A percentile compares a stretch with the other conserved stretches of the same genome.
phyloP scores from a whole-genome alignment of 2,329 filamentous ascomycete species.

The Lachnellula cervina region DNA sequence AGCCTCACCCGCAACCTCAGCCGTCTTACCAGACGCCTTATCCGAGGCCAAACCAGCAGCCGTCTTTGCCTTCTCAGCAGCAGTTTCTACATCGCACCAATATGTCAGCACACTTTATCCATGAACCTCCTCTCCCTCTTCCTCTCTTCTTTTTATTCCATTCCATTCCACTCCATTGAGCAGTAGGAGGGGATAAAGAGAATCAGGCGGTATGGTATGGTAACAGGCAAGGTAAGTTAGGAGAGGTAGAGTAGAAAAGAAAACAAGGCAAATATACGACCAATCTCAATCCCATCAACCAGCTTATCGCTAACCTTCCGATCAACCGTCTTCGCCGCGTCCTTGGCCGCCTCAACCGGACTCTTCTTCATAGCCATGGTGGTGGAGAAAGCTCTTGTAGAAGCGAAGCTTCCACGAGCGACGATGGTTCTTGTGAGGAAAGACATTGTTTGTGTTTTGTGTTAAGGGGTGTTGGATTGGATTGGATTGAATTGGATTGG shows the following conservation, averaged over 20 bases:
- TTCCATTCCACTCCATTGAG: background rate
- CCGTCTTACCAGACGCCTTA: constrained; percentile 33
- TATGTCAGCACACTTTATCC: background rate
- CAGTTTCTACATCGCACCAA: constrained; percentile 29
- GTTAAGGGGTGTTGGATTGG: background rate
- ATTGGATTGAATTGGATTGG: too few species aligned
- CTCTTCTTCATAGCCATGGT: constrained; percentile 43
- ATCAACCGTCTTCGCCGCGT: constrained; percentile 55
- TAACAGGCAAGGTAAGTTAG: too few species aligned
- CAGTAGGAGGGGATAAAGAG: background rate
- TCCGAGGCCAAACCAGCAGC: constrained; percentile 34
- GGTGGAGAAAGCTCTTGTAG: constrained; percentile 47
- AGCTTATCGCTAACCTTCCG: constrained; percentile 56
- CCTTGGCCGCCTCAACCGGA: constrained; percentile 52
- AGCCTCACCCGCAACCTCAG: constrained; percentile 37
- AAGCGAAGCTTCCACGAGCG: constrained; percentile 34
- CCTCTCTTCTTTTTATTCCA: background rate
- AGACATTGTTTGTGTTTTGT: constrained; percentile 40
- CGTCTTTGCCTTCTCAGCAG: constrained; percentile 46
- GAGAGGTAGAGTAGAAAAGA: too few species aligned
- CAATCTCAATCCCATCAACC: constrained; percentile 55
- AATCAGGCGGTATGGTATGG: background rate
- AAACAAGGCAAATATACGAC: constrained; percentile 46
- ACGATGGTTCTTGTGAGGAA: constrained; percentile 44
- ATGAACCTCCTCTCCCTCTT: too few species aligned